These are phyloP conservation scores for Pelargonium nanum DNA, from an alignment of 345 rosid genomes.

Conservation along the genomic window DNA sequence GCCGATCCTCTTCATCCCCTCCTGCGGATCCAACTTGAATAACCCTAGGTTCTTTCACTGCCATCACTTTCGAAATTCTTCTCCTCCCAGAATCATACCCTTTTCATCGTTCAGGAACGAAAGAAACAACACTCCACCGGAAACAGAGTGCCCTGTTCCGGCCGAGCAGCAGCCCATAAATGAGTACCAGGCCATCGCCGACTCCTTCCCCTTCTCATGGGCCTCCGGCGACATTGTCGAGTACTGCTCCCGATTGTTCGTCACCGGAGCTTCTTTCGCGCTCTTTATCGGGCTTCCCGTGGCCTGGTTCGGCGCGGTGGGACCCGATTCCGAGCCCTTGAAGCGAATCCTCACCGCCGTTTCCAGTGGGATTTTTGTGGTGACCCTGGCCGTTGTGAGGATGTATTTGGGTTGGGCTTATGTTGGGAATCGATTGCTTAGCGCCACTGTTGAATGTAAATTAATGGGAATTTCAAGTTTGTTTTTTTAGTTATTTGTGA, in stretches of 20 bases:
- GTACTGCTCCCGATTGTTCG: conserved; percentile 48
- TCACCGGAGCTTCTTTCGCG: conserved; percentile 64
- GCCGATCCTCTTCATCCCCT: too few relatives aligned
- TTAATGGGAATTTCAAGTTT: background rate
- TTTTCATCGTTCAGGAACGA: conserved; percentile 29
- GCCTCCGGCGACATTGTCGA: conserved; percentile 50
- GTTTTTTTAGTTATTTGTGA: background rate
- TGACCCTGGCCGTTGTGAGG: conserved; percentile 76
- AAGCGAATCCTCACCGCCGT: conserved; percentile 43
- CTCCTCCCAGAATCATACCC: too few relatives aligned
- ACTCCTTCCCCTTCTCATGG: conserved; percentile 83
- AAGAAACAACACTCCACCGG: conserved; percentile 46
- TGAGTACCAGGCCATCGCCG: conserved; percentile 71
- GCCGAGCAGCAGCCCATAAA: conserved; percentile 72
- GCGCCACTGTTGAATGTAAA: conserved; percentile 89
- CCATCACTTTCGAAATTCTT: too few relatives aligned
- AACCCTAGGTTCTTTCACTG: too few relatives aligned
- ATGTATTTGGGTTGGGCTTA: conserved; percentile 99
- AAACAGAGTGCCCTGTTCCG: conserved; percentile 80
- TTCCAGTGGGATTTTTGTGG: conserved; percentile 70
- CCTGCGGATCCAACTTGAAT: too few relatives aligned
- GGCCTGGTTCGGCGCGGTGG: conserved; percentile 68
- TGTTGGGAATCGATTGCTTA: conserved; percentile 87
- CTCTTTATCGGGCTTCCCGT: conserved; percentile 69
- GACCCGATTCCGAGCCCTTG: conserved; percentile 52